Percentiles rank a stretch among this genome's conserved stretches.
Conservation (phyloP, 805 yeast species). For the Myxozyma mucilagina region DNA sequence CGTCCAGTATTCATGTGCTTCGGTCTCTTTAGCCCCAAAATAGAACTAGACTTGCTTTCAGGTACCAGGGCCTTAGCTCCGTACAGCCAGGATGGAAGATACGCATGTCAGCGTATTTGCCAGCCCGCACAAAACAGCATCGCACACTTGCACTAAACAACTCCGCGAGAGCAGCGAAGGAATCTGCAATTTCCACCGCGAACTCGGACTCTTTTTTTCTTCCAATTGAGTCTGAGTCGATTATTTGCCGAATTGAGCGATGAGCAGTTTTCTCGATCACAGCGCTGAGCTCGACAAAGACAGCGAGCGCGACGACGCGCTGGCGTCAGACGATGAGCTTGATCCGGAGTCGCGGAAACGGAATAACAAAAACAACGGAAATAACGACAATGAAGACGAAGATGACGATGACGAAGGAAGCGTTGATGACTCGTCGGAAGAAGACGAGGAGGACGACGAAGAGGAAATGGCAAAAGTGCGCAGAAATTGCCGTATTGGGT, state of each 20-base stretch:
- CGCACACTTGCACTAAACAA: background rate
- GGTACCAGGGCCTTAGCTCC: too few relatives aligned
- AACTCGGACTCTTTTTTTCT: too few relatives aligned
- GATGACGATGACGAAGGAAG: constrained; percentile 50
- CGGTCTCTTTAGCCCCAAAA: too few relatives aligned
- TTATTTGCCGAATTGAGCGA: background rate
- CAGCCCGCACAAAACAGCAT: background rate
- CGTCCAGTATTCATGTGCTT: background rate
- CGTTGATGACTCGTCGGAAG: constrained; percentile 77
- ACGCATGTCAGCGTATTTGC: background rate
- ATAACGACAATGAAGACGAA: constrained; percentile 34
- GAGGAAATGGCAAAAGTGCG: constrained; percentile 69
- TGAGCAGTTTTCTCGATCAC: constrained; percentile 26
- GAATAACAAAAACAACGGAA: too few relatives aligned
- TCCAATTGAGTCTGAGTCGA: too few relatives aligned
- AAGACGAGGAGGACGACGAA: constrained; percentile 90
- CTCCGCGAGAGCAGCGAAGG: background rate
- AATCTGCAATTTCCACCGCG: background rate
- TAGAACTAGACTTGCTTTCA: too few relatives aligned
- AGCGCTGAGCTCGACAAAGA: constrained; percentile 23
- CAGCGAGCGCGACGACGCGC: constrained; percentile 28
- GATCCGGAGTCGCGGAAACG: constrained; percentile 20
- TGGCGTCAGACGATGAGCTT: constrained; percentile 46
- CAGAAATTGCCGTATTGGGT: background rate
- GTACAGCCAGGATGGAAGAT: background rate